Evolutionary conservation across 1,284 basidiomycete species (phyloP).

Genomic region (Ustilago nuda): DNA sequence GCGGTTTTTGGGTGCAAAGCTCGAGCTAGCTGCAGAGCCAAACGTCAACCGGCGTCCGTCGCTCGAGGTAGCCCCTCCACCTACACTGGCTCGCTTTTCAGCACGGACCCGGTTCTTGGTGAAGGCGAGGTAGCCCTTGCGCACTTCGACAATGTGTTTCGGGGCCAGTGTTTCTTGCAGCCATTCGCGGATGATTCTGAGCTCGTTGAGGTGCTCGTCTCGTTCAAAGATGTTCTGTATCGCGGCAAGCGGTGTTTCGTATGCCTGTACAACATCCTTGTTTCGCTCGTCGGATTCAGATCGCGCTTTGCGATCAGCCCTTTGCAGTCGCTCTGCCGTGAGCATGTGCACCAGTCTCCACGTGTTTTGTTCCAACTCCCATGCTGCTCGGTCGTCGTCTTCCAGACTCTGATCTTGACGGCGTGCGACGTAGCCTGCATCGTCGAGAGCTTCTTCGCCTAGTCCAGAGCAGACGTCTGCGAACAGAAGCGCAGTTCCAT

Average conservation of each 20-base stretch:
- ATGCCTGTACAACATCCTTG: constrained; percentile 21
- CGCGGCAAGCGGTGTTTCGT: constrained; percentile 64
- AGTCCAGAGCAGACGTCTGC: constrained; percentile 55
- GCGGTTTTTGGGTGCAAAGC: constrained; percentile 47
- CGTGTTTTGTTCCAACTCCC: constrained; percentile 60
- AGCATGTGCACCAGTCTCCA: constrained; percentile 60
- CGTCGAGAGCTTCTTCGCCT: constrained; percentile 51
- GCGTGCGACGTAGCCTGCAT: constrained; percentile 33
- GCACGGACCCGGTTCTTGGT: constrained; percentile 65
- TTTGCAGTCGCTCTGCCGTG: constrained; percentile 48
- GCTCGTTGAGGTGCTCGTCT: constrained; percentile 60
- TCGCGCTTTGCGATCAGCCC: constrained; percentile 45
- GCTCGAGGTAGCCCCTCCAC: constrained; percentile 17
- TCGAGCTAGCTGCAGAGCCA: constrained; percentile 42
- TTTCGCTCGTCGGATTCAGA: constrained; percentile 11
- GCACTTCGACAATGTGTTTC: constrained; percentile 62
- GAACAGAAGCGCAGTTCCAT: constrained; percentile 58
- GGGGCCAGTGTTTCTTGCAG: constrained; percentile 60
- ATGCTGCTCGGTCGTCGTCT: constrained; percentile 47
- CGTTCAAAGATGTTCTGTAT: constrained; percentile 61
- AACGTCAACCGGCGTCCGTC: constrained; percentile 36
- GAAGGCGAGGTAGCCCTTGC: constrained; percentile 67
- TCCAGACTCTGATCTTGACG: constrained; percentile 31
- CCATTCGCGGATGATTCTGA: constrained; percentile 67
- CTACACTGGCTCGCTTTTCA: constrained; percentile 55